Conservation (phyloP, 2,329 filamentous ascomycete species). For the Pestalotiopsis sp. region DNA sequence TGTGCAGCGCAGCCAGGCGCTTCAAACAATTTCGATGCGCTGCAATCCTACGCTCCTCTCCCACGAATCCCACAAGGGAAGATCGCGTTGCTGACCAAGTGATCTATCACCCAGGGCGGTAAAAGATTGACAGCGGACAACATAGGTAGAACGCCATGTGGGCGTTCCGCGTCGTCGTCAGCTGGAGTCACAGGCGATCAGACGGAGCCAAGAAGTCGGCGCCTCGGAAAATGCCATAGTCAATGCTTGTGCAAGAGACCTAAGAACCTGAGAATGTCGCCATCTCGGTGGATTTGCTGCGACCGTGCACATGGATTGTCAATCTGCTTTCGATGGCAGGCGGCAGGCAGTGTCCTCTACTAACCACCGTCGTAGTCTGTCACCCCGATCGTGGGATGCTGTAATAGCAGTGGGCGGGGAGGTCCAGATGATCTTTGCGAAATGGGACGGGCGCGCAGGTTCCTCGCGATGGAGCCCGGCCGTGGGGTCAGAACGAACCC, state of each 20-base stretch:
- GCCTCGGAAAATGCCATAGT: not conserved
- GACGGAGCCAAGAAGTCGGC: not conserved
- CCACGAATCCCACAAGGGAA: not conserved
- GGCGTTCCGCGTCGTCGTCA: not conserved
- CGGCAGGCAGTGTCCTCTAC: not conserved
- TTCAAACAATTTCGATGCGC: not conserved
- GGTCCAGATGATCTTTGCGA: not conserved
- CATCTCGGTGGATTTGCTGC: not conserved
- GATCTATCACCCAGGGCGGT: not conserved
- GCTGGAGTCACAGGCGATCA: not conserved
- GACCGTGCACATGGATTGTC: not conserved
- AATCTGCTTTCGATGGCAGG: not conserved
- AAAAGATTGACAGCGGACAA: not conserved
- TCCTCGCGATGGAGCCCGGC: not conserved
- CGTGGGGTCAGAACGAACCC: not conserved
- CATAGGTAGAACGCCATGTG: not conserved
- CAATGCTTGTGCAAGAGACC: not conserved
- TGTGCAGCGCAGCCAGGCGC: not conserved
- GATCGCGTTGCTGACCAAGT: not conserved
- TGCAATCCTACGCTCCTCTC: not conserved
- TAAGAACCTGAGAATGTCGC: not conserved
- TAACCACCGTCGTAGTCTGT: not conserved
- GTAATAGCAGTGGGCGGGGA: not conserved
- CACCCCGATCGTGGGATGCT: not conserved
- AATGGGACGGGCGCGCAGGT: slow-evolving; percentile 4